Evolutionary conservation across 2,329 filamentous ascomycete species (phyloP), one percentile per base, ranked within the genome.

Genomic region (Knoxdaviesia capensis): DNA sequence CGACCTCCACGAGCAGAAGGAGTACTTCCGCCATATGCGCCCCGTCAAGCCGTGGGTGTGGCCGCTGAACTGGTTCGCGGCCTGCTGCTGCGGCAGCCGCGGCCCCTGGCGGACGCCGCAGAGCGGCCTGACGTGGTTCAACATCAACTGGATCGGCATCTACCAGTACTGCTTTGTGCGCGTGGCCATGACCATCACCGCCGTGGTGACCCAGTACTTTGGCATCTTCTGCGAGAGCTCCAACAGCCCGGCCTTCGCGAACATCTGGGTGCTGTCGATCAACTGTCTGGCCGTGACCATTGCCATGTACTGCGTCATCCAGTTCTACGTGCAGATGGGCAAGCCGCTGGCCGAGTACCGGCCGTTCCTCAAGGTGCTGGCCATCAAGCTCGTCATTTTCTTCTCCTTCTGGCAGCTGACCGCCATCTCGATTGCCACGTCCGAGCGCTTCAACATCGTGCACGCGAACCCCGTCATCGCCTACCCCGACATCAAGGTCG

Each of bases 381-480:
- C 83, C 52, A 90, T 94, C 60, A 93, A 93, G 59, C 68, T 92
- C 31, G 84, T 92, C 53, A 85, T 93, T 52, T 93, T 93, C 64
- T 69, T 94, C 49, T 86, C 79, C 34, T 92, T 92, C 58, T 93
- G 85, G 85, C 85, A 94, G 59, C 67, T 56, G 3, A 60, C 64
- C 5, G 58, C 64, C 47, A 68, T 71, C 46, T 68, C 64, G 5
- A 49, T 71, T 34, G 66, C 59, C 46, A 69, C 66, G 0, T 73
- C 73, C 1, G 66, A 68, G 5, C 35, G n/a, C 10, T 68, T 80
- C 5, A 66, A 77, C 10, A 64, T 90, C 40, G 70, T 70, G 33
- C 59, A 76, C 46, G 56, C 80, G 1, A 77, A 68, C 37, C 56
- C 65, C 1, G 66, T 68, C 33, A 58, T 93, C 46, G 67, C 63